These are phyloP conservation scores for Cinnamomum micranthum DNA, from an alignment of 164 flowering plant genomes.

Conservation along the genomic window DNA sequence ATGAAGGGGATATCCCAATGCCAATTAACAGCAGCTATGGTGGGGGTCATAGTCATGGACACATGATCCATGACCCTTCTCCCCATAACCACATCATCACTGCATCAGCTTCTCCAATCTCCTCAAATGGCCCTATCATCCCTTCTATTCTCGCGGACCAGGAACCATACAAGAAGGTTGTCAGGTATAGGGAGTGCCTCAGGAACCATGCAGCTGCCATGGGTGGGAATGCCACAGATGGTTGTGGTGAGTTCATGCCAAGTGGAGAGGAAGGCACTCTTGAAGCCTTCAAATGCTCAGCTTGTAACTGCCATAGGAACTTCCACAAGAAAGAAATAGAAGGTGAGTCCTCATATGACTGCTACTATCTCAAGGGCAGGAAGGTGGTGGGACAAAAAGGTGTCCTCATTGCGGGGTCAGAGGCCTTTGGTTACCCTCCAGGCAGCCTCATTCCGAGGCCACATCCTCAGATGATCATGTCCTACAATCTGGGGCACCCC, in stretches of 20 bases:
- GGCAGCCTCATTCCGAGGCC: constrained; percentile 29
- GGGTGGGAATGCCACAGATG: constrained; percentile 89
- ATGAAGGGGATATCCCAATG: constrained; percentile 58
- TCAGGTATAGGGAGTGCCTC: constrained; percentile 70
- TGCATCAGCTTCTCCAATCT: constrained; percentile 16
- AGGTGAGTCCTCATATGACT: constrained; percentile 31
- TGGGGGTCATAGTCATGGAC: constrained; percentile 34
- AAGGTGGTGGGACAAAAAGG: constrained; percentile 42
- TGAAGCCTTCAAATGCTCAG: constrained; percentile 80
- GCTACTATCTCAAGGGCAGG: constrained; percentile 34
- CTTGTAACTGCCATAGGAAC: constrained; percentile 89
- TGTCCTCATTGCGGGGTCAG: constrained; percentile 24
- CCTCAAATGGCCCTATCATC: constrained; percentile 24
- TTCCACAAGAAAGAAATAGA: constrained; percentile 78
- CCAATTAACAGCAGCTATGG: constrained; percentile 51
- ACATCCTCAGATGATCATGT: constrained; percentile 47
- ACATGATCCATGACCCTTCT: constrained; percentile 34
- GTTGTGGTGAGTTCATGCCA: constrained; percentile 95
- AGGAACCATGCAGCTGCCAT: constrained; percentile 90
- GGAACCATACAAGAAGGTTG: constrained; percentile 33
- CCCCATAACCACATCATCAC: constrained; percentile 38
- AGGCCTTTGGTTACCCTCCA: constrained; percentile 43
- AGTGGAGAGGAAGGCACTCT: constrained; percentile 65
- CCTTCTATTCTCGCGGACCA: constrained; percentile 10
- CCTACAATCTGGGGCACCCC: constrained; percentile 41